These are phyloP conservation scores for Globisporangium polare DNA, from an alignment of 352 stramenopile genomes.

Conservation along the genomic window DNA sequence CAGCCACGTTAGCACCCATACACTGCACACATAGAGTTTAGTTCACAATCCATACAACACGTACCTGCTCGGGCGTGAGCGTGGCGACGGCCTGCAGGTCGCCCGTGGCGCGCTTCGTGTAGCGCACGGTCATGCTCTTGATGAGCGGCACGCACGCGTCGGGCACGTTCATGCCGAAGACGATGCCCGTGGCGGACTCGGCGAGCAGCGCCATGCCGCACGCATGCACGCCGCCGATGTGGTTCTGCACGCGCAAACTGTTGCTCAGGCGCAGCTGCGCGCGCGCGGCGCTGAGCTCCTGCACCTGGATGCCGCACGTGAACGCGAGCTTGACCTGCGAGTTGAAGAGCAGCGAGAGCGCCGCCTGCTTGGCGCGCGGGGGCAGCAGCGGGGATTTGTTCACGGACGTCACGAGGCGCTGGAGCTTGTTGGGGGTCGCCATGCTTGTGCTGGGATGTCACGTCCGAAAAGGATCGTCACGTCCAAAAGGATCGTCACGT, in stretches of 20 bases:
- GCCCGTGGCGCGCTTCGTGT: conserved; percentile 66
- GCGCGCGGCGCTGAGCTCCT: conserved; percentile 42
- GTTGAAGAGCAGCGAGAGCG: conserved; percentile 78
- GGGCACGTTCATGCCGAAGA: conserved; percentile 85
- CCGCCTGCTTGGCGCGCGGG: conserved; percentile 33
- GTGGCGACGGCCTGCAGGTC: conserved; percentile 66
- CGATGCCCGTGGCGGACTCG: conserved; percentile 79
- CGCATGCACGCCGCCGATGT: conserved; percentile 84
- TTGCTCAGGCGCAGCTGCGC: conserved; percentile 71
- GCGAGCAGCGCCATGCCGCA: conserved; percentile 83
- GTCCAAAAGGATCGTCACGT: no score
- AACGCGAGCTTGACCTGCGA: conserved; percentile 81
- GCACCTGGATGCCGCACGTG: conserved; percentile 70
- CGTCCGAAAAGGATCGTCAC: no score
- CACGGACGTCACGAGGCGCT: conserved; percentile 48
- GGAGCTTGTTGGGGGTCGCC: conserved; percentile 51
- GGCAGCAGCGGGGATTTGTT: conserved; percentile 37
- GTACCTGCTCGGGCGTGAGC: conserved; percentile 63
- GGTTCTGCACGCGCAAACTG: conserved; percentile 76
- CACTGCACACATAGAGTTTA: not conserved
- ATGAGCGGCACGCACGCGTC: conserved; percentile 77
- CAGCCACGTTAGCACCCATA: not conserved
- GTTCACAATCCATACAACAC: not conserved
- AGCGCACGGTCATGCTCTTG: conserved; percentile 83
- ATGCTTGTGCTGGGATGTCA: conserved; percentile 8